Conservation (phyloP, 1,284 basidiomycete species). For the Fomes fomentarius region DNA sequence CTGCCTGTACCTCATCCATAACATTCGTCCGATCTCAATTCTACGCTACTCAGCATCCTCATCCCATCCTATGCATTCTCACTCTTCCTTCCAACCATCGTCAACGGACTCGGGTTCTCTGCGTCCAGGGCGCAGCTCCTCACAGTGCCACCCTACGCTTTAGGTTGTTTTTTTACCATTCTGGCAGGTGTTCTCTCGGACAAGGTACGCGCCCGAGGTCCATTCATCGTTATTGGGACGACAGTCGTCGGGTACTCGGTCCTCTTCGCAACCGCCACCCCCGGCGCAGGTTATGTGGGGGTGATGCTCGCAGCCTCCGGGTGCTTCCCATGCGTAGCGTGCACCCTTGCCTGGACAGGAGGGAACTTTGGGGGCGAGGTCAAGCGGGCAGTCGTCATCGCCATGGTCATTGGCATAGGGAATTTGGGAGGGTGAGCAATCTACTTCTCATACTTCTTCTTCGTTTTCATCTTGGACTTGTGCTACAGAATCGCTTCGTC, state of each 20-base stretch:
- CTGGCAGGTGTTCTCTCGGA: constrained; percentile 11
- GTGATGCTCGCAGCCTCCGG: constrained; percentile 62
- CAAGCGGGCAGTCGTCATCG: constrained; percentile 66
- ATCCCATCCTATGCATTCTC: constrained; percentile 20
- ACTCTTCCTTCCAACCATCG: constrained; percentile 34
- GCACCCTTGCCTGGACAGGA: constrained; percentile 63
- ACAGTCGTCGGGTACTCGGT: constrained; percentile 63
- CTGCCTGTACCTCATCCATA: neutral
- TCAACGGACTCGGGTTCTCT: constrained; percentile 33
- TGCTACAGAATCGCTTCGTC: constrained; percentile 16
- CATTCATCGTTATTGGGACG: constrained; percentile 58
- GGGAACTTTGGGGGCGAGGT: constrained; percentile 73
- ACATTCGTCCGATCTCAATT: constrained; percentile 31
- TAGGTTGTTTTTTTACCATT: constrained; percentile 17
- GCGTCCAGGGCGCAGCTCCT: constrained; percentile 30
- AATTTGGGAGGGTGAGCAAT: constrained; percentile 57
- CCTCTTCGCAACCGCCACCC: constrained; percentile 46
- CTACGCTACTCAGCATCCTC: constrained; percentile 31
- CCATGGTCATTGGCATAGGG: constrained; percentile 68
- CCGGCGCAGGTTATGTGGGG: constrained; percentile 62
- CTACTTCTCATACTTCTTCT: neutral
- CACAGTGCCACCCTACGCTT: constrained; percentile 25
- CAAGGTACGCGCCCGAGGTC: constrained; percentile 38
- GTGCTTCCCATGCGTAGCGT: constrained; percentile 62
- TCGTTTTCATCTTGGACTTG: neutral